Evolutionary conservation across 1,284 basidiomycete species (phyloP).

Genomic region (Gymnopus androsaceus): DNA sequence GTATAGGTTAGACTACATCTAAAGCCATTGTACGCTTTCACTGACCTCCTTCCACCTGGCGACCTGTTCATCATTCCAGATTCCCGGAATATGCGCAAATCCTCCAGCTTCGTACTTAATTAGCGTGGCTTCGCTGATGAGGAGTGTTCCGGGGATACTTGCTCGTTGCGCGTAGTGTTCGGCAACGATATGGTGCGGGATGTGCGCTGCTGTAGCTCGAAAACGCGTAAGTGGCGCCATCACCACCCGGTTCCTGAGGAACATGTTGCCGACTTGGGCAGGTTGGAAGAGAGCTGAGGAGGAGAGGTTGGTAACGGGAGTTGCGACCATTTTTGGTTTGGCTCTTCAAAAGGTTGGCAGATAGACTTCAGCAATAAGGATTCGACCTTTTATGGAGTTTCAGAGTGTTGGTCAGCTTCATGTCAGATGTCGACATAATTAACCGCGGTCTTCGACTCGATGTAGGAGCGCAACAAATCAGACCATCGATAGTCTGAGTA

Average conservation of each 20-base stretch:
- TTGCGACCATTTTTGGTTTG: background rate
- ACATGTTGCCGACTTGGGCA: constrained; percentile 40
- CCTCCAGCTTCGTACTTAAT: constrained; percentile 39
- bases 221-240: constrained; percentile 47
- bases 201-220: constrained; percentile 8
- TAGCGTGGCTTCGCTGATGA: constrained; percentile 48
- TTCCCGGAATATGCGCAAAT: constrained; percentile 35
- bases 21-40: constrained; percentile 14
- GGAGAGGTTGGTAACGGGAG: background rate
- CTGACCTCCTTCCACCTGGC: constrained; percentile 47
- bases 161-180: constrained; percentile 49
- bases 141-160: constrained; percentile 39
- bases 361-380: too few relatives aligned
- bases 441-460: too few relatives aligned
- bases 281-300: constrained; percentile 44
- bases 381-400: too few relatives aligned
- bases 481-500: too few relatives aligned
- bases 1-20: background rate
- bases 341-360: too few relatives aligned
- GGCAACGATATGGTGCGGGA: constrained; percentile 26
- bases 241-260: constrained; percentile 46
- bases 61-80: constrained; percentile 44
- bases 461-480: too few relatives aligned
- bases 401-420: too few relatives aligned
- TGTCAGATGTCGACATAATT: too few relatives aligned